Evolutionary conservation across 192 early-diverging fungal genomes (phyloP).

Genomic region (Diversispora epigaea): DNA sequence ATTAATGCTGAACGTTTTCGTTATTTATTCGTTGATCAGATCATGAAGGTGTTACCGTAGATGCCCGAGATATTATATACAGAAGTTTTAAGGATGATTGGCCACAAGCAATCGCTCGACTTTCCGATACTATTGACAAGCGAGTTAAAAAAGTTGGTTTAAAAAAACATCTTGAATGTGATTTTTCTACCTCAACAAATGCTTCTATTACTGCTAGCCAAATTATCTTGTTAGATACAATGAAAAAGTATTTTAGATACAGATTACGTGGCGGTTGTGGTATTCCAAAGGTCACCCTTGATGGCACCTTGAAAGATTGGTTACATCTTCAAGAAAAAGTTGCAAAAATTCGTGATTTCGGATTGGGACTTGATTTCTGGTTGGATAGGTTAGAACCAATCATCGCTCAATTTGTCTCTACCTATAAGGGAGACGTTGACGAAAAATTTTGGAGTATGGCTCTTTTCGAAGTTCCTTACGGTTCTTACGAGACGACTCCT

Average conservation of each 20-base stretch:
- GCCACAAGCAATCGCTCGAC: too few species aligned
- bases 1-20: conserved; percentile 19
- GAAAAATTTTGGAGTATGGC: conserved; percentile 17
- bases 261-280: neutral
- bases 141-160: conserved; percentile 9
- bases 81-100: neutral
- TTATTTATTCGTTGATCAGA: conserved; percentile 1
- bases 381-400: neutral
- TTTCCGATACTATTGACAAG: too few species aligned
- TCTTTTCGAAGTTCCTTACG: neutral
- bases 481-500: neutral
- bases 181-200: too few species aligned
- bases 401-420: conserved; percentile 8
- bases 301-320: neutral
- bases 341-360: too few species aligned
- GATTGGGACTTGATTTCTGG: too few species aligned
- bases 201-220: too few species aligned
- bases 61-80: neutral
- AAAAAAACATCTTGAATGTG: too few species aligned
- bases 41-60: neutral
- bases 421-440: conserved; percentile 1
- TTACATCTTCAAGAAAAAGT: neutral
- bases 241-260: conserved; percentile 23
- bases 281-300: conserved; percentile 19
- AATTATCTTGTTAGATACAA: neutral